These are phyloP conservation scores for Globisporangium nagaii DNA, from an alignment of 352 stramenopile genomes.

Conservation along the genomic window DNA sequence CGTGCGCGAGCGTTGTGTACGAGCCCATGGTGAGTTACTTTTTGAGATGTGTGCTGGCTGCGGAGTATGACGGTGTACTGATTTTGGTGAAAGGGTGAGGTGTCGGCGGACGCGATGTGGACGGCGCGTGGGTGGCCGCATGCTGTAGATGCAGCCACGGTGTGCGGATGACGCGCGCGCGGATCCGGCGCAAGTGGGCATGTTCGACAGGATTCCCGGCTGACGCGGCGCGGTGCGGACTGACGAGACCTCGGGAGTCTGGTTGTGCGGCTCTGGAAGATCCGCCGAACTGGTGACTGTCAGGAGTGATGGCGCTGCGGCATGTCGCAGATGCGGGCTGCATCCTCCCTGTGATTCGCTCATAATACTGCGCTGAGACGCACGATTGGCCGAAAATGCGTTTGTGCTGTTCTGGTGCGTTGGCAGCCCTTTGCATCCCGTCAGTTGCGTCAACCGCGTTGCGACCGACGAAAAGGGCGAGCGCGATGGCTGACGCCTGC, in stretches of 20 bases:
- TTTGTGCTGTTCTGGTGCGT: neutral
- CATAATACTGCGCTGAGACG: neutral
- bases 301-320: too few relatives aligned
- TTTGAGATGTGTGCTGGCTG: neutral
- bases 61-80: neutral
- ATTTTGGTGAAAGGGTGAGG: constrained; percentile 13
- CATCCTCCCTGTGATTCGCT: neutral
- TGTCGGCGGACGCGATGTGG: constrained; percentile 27
- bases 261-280: neutral
- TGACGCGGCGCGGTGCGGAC: neutral
- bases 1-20: constrained; percentile 24
- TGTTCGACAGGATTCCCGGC: too few relatives aligned
- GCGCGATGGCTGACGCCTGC: too few relatives aligned
- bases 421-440: too few relatives aligned
- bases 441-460: too few relatives aligned
- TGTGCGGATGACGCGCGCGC: neutral
- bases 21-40: constrained; percentile 32
- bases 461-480: too few relatives aligned
- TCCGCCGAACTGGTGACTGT: too few relatives aligned
- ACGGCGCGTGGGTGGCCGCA: neutral
- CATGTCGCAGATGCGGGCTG: neutral
- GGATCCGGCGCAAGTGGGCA: too few relatives aligned
- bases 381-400: neutral
- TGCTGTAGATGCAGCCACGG: too few relatives aligned
- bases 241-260: neutral